These are phyloP conservation scores for Marsdenia floribunda DNA, from an alignment of 257 asterid genomes.

Conservation along the genomic window DNA sequence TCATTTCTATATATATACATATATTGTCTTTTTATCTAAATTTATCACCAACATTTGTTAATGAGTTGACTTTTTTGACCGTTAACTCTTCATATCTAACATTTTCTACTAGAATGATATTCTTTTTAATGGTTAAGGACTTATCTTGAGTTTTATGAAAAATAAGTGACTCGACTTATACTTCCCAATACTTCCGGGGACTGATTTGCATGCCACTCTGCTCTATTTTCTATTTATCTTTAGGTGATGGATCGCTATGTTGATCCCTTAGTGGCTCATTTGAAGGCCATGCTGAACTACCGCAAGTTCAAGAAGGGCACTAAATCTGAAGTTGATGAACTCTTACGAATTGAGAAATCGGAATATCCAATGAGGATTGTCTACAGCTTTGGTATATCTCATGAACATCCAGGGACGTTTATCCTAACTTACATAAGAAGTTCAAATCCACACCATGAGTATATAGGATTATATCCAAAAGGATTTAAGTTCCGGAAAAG, in stretches of 20 bases:
- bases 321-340: slow-evolving; percentile 84
- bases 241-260: slow-evolving; percentile 99
- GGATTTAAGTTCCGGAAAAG: slow-evolving; percentile 87
- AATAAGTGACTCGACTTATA: too few species aligned
- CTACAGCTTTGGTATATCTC: slow-evolving; percentile 88
- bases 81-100: too few species aligned
- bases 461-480: slow-evolving; percentile 85
- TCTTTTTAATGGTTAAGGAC: too few species aligned
- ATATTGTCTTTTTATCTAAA: too few species aligned
- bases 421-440: slow-evolving; percentile 84
- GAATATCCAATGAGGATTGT: slow-evolving; percentile 86
- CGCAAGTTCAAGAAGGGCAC: slow-evolving; percentile 86
- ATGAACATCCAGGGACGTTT: slow-evolving; percentile 97
- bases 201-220: not conserved
- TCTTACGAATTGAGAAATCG: slow-evolving; percentile 66
- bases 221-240: slow-evolving; percentile 12
- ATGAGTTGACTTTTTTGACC: too few species aligned
- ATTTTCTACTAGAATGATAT: too few species aligned
- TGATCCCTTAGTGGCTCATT: slow-evolving; percentile 87
- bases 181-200: too few species aligned
- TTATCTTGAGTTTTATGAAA: too few species aligned
- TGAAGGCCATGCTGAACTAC: slow-evolving; percentile 83
- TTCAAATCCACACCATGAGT: slow-evolving; percentile 93
- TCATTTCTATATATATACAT: too few species aligned
- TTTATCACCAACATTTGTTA: too few species aligned